A percentile compares a stretch with the other conserved stretches of the same genome.
Conservation (phyloP, 495 filamentous ascomycete genomes). For the Penicillium antarcticum region DNA sequence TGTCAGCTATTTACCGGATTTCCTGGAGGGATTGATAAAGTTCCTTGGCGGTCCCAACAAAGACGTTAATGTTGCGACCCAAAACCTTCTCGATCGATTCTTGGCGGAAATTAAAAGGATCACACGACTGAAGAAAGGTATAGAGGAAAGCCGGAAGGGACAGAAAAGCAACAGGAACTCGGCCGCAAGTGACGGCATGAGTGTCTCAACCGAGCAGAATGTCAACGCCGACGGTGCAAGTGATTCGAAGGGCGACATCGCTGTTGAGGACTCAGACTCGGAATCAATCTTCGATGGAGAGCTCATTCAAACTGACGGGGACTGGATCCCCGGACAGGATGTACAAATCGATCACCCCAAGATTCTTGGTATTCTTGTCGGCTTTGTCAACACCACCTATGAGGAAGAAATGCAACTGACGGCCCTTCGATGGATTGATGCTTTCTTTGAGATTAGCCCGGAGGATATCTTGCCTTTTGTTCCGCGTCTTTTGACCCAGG, state of each 20-base stretch:
- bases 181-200: slow-evolving; percentile 60
- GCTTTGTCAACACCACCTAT: slow-evolving; percentile 79
- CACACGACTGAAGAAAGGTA: slow-evolving; percentile 83
- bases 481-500: slow-evolving; percentile 82
- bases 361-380: slow-evolving; percentile 88
- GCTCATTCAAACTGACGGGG: slow-evolving; percentile 66
- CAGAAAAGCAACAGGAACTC: slow-evolving; percentile 66
- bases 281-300: slow-evolving; percentile 59
- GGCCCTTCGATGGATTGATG: slow-evolving; percentile 91
- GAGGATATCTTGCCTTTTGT: slow-evolving; percentile 97
- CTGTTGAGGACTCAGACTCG: slow-evolving; percentile 57
- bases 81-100: slow-evolving; percentile 87
- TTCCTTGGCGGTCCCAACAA: slow-evolving; percentile 89
- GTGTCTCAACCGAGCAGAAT: slow-evolving; percentile 51
- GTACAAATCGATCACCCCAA: slow-evolving; percentile 90
- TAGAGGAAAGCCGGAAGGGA: slow-evolving; percentile 77
- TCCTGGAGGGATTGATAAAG: slow-evolving; percentile 83
- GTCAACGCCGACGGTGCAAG: slow-evolving; percentile 14
- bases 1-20: slow-evolving; percentile 87
- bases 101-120: slow-evolving; percentile 93
- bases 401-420: slow-evolving; percentile 90
- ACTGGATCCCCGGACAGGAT: slow-evolving; percentile 97
- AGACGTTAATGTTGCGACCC: slow-evolving; percentile 91
- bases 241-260: slow-evolving; percentile 44
- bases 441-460: slow-evolving; percentile 94